Evolutionary conservation across 2,329 filamentous ascomycete species (phyloP).

Genomic region (Curvularia verruculosa): DNA sequence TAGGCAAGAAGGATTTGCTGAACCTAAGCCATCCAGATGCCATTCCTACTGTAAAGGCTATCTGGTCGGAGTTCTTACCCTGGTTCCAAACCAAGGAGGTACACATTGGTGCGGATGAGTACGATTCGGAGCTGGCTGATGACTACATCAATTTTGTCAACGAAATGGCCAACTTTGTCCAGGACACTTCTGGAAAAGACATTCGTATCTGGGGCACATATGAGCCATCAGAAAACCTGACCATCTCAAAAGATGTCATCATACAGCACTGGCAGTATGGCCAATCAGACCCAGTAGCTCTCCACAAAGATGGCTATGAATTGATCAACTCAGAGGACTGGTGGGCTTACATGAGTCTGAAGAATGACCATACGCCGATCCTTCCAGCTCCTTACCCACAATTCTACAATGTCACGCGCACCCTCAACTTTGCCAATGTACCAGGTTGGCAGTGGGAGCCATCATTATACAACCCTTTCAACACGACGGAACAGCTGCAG

Average conservation of each 20-base stretch:
- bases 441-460: conserved; percentile 56
- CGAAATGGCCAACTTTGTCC: conserved; percentile 43
- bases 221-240: conserved; percentile 51
- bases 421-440: conserved; percentile 54
- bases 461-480: conserved; percentile 53
- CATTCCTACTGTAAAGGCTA: conserved; percentile 45
- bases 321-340: conserved; percentile 58
- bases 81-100: conserved; percentile 49
- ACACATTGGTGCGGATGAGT: conserved; percentile 50
- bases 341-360: conserved; percentile 63
- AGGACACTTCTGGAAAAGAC: conserved; percentile 38
- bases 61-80: conserved; percentile 48
- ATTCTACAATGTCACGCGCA: conserved; percentile 54
- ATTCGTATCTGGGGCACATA: conserved; percentile 52
- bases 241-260: conserved; percentile 50
- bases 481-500: conserved; percentile 49
- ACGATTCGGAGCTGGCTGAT: conserved; percentile 42
- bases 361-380: conserved; percentile 59
- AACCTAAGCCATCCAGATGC: conserved; percentile 47
- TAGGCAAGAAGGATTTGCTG: conserved; percentile 45
- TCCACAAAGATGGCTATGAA: conserved; percentile 48
- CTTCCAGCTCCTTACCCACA: conserved; percentile 55
- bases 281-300: conserved; percentile 54
- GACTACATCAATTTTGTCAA: conserved; percentile 50
- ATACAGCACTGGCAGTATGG: conserved; percentile 59